phyloP scores from a whole-genome alignment of 371 early-diverging fungal genomes.

The Mucor indicus region DNA sequence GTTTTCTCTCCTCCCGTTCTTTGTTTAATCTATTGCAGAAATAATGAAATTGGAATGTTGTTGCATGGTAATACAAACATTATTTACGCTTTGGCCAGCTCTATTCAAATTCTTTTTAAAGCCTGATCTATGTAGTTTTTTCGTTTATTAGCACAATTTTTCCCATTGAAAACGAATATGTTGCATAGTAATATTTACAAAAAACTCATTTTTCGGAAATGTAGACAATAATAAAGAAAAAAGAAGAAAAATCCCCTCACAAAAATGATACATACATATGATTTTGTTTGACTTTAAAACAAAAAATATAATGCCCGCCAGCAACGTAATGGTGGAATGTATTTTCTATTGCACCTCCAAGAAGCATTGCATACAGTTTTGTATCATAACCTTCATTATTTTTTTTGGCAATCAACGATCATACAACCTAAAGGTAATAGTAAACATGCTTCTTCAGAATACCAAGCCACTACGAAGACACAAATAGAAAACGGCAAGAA shows the following conservation, averaged over 20 bases:
- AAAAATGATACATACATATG: conserved; percentile 41
- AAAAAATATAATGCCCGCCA: too few relatives aligned
- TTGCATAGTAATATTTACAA: conserved; percentile 36
- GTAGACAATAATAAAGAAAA: too few relatives aligned
- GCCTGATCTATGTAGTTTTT: conserved; percentile 60
- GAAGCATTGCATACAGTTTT: too few relatives aligned
- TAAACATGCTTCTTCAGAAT: too few relatives aligned
- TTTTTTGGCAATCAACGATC: too few relatives aligned
- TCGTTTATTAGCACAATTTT: neutral
- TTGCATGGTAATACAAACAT: neutral
- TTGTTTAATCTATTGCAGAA: conserved; percentile 58
- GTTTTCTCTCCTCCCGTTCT: conserved; percentile 74
- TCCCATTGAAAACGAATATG: neutral
- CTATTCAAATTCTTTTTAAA: conserved; percentile 84
- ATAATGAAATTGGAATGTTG: neutral
- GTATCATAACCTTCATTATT: too few relatives aligned
- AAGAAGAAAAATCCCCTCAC: neutral
- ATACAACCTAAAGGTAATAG: too few relatives aligned
- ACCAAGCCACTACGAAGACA: too few relatives aligned
- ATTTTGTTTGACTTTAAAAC: conserved; percentile 19
- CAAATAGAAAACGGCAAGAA: too few relatives aligned
- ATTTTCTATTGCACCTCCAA: too few relatives aligned
- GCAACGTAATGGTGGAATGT: too few relatives aligned
- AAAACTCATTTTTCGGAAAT: conserved; percentile 32
- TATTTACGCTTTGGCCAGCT: conserved; percentile 74